Percentiles rank a stretch among this genome's conserved stretches.
phyloP scores from a whole-genome alignment of 2,329 filamentous ascomycete genomes.

The Xylaria sp. region DNA sequence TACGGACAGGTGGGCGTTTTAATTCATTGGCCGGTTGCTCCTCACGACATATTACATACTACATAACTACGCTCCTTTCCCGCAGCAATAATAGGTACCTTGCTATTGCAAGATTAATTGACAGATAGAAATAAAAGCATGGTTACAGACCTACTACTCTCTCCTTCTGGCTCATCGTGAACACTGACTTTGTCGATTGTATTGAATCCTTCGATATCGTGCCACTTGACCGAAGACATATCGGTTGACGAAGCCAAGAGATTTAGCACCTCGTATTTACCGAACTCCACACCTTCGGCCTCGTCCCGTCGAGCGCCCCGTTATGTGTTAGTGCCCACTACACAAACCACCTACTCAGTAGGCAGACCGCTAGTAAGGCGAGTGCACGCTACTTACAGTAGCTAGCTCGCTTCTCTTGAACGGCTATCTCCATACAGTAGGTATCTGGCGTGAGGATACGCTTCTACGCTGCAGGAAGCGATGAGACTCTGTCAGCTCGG shows the following conservation, averaged over 20 bases:
- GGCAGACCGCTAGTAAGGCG: too few species aligned
- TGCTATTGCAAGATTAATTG: constrained; percentile 9
- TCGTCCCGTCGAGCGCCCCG: background rate
- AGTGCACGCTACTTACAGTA: background rate
- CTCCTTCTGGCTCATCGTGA: background rate
- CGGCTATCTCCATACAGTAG: background rate
- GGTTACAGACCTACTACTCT: background rate
- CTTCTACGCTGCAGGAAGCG: background rate
- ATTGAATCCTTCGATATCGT: background rate
- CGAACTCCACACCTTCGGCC: background rate
- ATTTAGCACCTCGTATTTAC: constrained; percentile 24
- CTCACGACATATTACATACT: constrained; percentile 3
- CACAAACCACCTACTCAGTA: background rate
- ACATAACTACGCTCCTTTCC: constrained; percentile 21
- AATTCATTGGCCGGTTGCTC: constrained; percentile 11
- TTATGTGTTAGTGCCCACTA: too few species aligned
- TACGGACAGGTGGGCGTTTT: constrained; percentile 15
- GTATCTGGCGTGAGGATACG: background rate
- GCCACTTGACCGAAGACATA: constrained; percentile 1
- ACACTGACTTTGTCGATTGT: background rate
- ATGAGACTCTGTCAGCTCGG: background rate
- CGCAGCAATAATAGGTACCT: constrained; percentile 12
- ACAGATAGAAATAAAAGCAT: constrained; percentile 18
- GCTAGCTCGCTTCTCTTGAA: background rate
- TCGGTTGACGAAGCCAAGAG: constrained; percentile 11